A percentile compares a stretch with the other conserved stretches of the same genome.
phyloP scores from a whole-genome alignment of 2,329 filamentous ascomycete genomes.

The Pestalotiopsis sp. region DNA sequence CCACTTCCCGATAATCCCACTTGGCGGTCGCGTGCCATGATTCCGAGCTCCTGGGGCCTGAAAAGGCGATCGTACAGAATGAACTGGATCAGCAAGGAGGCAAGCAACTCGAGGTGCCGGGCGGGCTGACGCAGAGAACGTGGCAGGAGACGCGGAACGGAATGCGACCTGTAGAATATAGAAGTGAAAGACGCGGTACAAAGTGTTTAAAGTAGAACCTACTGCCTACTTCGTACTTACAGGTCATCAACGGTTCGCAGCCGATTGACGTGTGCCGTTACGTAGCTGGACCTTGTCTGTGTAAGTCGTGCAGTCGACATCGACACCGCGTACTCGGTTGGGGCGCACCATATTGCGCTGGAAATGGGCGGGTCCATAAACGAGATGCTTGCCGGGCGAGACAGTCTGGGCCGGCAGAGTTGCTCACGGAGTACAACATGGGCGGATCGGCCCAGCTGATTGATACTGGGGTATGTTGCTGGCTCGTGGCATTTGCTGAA shows the following conservation, averaged over 20 bases:
- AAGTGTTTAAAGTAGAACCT: not conserved
- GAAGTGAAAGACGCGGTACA: not conserved
- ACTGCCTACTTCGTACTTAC: not conserved
- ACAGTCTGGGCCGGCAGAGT: conserved; percentile 7
- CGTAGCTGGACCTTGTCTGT: not conserved
- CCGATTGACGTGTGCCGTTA: not conserved
- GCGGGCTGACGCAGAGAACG: not conserved
- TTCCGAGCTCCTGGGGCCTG: not conserved
- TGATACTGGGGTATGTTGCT: not conserved
- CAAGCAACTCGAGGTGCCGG: not conserved
- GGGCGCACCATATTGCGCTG: not conserved
- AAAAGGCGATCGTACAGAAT: not conserved
- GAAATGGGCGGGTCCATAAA: not conserved
- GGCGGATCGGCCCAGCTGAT: not conserved
- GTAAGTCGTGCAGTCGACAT: not conserved
- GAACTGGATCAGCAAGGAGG: not conserved
- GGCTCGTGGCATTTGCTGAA: not conserved
- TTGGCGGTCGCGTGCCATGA: not conserved
- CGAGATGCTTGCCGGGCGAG: not conserved
- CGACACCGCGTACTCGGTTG: not conserved
- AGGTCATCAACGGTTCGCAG: not conserved
- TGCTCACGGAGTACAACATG: conserved; percentile 9
- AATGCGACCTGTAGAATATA: not conserved
- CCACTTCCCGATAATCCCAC: not conserved
- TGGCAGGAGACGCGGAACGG: not conserved